Evolutionary conservation across 2,329 filamentous ascomycete genomes (phyloP), one percentile per base, ranked within the genome.

Genomic region (Metarhizium humberi): DNA sequence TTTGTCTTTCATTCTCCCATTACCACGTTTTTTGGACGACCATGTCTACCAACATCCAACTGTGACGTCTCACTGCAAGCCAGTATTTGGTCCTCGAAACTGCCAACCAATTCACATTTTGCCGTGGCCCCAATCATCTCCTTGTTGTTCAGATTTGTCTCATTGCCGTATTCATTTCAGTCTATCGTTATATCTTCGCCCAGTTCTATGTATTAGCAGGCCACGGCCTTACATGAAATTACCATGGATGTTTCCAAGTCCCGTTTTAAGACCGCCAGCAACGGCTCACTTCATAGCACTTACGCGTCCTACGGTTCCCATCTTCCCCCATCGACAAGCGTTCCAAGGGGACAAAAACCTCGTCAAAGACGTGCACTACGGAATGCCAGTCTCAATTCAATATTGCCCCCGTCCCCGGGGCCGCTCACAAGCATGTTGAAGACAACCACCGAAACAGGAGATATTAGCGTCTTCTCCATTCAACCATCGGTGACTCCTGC

Each of bases 361-460:
- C 57, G 69, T 45, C 61, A 70, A 38, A 68, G 63, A 58, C 71
- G 71, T 40, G 73, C 76, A 4, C 67, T 78, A 36, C 71, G 72
- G 55, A 72, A 69, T 60, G 68, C 77, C 56, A 72, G 73, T 51
- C 72, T 76, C 55, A 75, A 75, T 55, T 63, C 69, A 34, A 64
- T 66, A 32, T 67, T 78, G 52, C 70, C 77, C 14, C 71, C 69
- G 49, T 78, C 73, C 1, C 78, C 80, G 0, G 79, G 77, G 5
- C 78, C 78, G 2, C 69, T 85, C n/a, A 77, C 83, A 60, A 78
- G 80, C 65, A 85, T 86, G 82, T 71, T 86, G 56, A 85, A 80
- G 69, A 85, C 78, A 3, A 84, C 80, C 1, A 85, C 82, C 1
- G 83, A 86, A 63, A 84, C 81, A 8, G 82, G 82, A n/a, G 81